Base-by-base conservation (phyloP, 2,329 filamentous ascomycete species). In the Dothideomycetidae sp. region DNA sequence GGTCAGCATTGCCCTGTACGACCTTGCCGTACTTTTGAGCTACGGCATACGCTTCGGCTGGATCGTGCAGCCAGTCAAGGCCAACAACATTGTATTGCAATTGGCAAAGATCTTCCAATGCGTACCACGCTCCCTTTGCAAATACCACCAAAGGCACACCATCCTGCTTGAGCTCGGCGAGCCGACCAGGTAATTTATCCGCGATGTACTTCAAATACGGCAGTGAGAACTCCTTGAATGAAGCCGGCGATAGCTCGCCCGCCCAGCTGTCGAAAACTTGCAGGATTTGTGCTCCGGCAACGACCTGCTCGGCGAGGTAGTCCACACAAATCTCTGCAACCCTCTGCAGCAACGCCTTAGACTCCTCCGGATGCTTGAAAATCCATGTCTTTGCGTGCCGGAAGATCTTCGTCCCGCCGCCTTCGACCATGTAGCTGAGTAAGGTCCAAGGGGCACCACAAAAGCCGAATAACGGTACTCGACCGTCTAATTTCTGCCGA, bases 181-280 rank as follows among this genome's bases (percentile, higher is more conserved):
- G 63, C 43, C 75, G 76, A 49, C 66, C 68, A 1, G 88, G 88
- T 3, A 98, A 70, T 48, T 86, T 72, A 48, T 79, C 67, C 9
- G 85, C 76, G 48, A 98, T 96, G 55, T 86, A 76, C 30, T 72
- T 71, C 37, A 98, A 69, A 54, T 88, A 93, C 1, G 90, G 90
- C 47, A 90, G 72, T 2, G 83, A 78, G 57, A 96, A 92, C 39
- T 78, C 67, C 53, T 78, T 78, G 66, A 94, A 98, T 1, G 81
- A 75, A 5, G 73, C 61, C 1, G 90, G 88, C 5, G 81, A 85
- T 31, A 98, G 69, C 62, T 98, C 90, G 29, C 85, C 86, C 2
- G 90, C 90, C 88, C 90, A 98, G 0, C 88, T 96, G 57, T 98
- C 90, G 53, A 98, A 98, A 10, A 98, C 84, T 68, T 96, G 90